These are phyloP conservation scores for Cladosporium sp. DNA, from an alignment of 2,329 filamentous ascomycete species.

Conservation along the genomic window DNA sequence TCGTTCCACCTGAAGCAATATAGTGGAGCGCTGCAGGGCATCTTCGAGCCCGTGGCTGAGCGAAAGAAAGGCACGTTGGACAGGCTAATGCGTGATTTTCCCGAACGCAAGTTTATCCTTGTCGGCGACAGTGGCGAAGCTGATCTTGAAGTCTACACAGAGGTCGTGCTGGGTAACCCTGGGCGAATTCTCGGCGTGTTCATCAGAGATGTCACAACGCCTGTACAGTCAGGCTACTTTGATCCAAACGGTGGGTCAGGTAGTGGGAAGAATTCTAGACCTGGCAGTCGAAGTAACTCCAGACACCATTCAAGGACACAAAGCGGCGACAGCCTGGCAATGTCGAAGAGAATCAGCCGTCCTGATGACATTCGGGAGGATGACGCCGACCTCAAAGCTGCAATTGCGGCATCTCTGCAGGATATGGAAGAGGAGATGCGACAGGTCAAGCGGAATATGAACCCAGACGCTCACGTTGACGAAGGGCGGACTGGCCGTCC, in stretches of 20 bases:
- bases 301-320: slow-evolving; percentile 32
- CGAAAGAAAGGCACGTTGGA: slow-evolving; percentile 87
- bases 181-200: slow-evolving; percentile 83
- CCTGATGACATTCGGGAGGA: slow-evolving; percentile 43
- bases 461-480: slow-evolving; percentile 36
- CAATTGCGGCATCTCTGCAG: slow-evolving; percentile 49
- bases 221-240: slow-evolving; percentile 69
- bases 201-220: slow-evolving; percentile 91
- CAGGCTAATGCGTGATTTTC: slow-evolving; percentile 84
- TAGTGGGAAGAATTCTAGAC: slow-evolving; percentile 34
- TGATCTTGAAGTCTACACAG: slow-evolving; percentile 94
- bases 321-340: slow-evolving; percentile 34
- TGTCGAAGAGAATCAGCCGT: slow-evolving; percentile 35
- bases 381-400: slow-evolving; percentile 49
- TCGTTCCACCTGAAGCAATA: slow-evolving; percentile 97
- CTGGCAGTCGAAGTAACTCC: slow-evolving; percentile 34
- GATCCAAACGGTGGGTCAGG: slow-evolving; percentile 53
- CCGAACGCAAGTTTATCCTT: slow-evolving; percentile 81
- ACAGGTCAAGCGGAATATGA: slow-evolving; percentile 37
- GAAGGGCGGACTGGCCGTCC: slow-evolving; percentile 15
- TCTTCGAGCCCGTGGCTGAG: slow-evolving; percentile 96
- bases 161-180: slow-evolving; percentile 81
- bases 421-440: slow-evolving; percentile 44
- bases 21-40: slow-evolving; percentile 93
- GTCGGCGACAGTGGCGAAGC: slow-evolving; percentile 96